Percentiles rank a stretch among this genome's conserved stretches.
phyloP scores from a whole-genome alignment of 2,329 filamentous ascomycete genomes.

The Tympanopsis confertula region DNA sequence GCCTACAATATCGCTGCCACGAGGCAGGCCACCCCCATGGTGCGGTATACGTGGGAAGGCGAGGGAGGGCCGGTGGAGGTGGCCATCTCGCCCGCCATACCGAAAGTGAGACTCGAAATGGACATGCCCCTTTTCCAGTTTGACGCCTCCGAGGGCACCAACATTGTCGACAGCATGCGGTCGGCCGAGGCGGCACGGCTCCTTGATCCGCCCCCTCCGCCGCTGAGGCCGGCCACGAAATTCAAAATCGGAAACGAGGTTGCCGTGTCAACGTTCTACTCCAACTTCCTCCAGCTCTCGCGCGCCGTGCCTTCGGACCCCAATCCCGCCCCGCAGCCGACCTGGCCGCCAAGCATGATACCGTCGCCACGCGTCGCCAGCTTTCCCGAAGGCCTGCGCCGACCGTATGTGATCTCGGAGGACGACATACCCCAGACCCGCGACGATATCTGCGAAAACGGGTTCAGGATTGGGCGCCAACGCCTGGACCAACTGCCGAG shows the following conservation, averaged over 20 bases:
- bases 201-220: no score
- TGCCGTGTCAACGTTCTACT: no score
- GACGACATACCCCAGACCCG: neutral
- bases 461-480: no score
- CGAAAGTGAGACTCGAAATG: constrained; percentile 58
- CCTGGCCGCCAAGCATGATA: neutral
- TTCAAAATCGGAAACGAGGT: no score
- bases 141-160: constrained; percentile 11
- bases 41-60: constrained; percentile 53
- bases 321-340: neutral
- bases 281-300: no score
- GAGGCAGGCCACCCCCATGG: constrained; percentile 37
- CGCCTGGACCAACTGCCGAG: neutral
- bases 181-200: no score
- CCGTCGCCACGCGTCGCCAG: no score
- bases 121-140: constrained; percentile 62
- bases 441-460: neutral
- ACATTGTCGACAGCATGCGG: neutral
- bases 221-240: no score
- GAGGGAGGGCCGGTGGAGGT: constrained; percentile 29
- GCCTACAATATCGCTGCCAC: constrained; percentile 66
- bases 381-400: constrained; percentile 7
- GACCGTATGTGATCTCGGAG: neutral
- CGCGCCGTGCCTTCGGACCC: no score
- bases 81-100: constrained; percentile 63